phyloP scores from a whole-genome alignment of 192 early-diverging fungal species.

The Umbelopsis isabellina region DNA sequence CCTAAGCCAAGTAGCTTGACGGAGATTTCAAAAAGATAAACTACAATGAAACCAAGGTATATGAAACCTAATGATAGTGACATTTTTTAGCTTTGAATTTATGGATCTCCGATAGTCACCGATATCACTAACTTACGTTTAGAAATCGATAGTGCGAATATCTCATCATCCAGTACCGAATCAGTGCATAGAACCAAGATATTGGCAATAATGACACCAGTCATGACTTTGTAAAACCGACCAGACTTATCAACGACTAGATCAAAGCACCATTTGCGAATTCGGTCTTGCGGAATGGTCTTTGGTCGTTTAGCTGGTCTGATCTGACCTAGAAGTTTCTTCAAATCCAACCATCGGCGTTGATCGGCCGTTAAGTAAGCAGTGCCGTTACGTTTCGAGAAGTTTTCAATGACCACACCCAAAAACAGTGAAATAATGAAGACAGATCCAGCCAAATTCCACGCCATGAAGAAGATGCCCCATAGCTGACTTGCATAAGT shows the following conservation, averaged over 20 bases:
- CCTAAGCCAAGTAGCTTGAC: constrained; percentile 54
- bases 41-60: constrained; percentile 46
- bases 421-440: constrained; percentile 64
- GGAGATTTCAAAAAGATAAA: constrained; percentile 53
- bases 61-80: constrained; percentile 30
- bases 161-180: constrained; percentile 23
- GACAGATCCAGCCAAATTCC: constrained; percentile 59
- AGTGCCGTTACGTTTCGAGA: constrained; percentile 56
- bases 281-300: constrained; percentile 30
- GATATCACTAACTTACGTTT: constrained; percentile 27
- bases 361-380: constrained; percentile 64
- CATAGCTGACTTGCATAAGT: constrained; percentile 49
- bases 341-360: constrained; percentile 62
- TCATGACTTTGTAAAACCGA: constrained; percentile 47
- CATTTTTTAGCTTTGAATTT: constrained; percentile 9
- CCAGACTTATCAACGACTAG: constrained; percentile 51
- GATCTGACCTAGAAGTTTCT: constrained; percentile 57
- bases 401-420: constrained; percentile 64
- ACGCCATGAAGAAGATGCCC: constrained; percentile 61
- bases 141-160: constrained; percentile 12
- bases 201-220: constrained; percentile 48
- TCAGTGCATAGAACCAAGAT: constrained; percentile 50
- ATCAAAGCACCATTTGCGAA: constrained; percentile 52
- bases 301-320: constrained; percentile 54
- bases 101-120: too few relatives aligned